These are phyloP conservation scores for Biancaea sappan DNA, from an alignment of 306 rosid genomes.

Conservation along the genomic window DNA sequence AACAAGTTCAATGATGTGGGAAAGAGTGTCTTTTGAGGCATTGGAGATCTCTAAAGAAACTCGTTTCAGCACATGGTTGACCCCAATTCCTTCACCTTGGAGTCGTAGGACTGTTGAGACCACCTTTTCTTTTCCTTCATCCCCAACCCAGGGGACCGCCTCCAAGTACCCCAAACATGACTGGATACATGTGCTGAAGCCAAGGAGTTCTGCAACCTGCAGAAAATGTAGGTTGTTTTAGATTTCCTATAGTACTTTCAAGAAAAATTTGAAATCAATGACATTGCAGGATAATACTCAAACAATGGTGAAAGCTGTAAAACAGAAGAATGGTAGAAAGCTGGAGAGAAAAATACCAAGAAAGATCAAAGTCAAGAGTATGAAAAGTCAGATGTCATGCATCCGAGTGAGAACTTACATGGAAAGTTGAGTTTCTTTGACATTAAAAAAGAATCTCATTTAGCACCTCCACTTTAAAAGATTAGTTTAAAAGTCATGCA, in stretches of 20 bases:
- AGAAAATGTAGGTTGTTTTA: constrained; percentile 27
- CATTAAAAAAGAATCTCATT: neutral
- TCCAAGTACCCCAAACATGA: constrained; percentile 91
- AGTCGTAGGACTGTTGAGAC: constrained; percentile 76
- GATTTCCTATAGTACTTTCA: neutral
- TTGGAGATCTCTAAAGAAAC: constrained; percentile 66
- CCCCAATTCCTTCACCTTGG: constrained; percentile 79
- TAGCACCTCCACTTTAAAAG: neutral
- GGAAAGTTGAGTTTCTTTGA: neutral
- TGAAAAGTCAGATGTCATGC: neutral
- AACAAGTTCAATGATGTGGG: constrained; percentile 77
- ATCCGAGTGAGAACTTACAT: neutral
- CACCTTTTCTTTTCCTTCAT: constrained; percentile 94
- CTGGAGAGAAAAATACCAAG: neutral
- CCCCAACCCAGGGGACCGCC: constrained; percentile 98
- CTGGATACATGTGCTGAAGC: constrained; percentile 76
- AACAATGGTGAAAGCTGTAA: neutral
- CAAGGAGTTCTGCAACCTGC: constrained; percentile 86
- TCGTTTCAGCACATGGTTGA: constrained; percentile 86
- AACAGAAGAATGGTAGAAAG: neutral
- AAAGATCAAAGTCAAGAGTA: neutral
- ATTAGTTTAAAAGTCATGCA: neutral
- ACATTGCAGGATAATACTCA: neutral
- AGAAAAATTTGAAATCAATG: neutral
- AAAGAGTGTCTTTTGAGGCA: constrained; percentile 73